These are phyloP conservation scores for Yamadazyma takamatsuzukensis DNA, from an alignment of 805 yeast species.

Conservation along the genomic window DNA sequence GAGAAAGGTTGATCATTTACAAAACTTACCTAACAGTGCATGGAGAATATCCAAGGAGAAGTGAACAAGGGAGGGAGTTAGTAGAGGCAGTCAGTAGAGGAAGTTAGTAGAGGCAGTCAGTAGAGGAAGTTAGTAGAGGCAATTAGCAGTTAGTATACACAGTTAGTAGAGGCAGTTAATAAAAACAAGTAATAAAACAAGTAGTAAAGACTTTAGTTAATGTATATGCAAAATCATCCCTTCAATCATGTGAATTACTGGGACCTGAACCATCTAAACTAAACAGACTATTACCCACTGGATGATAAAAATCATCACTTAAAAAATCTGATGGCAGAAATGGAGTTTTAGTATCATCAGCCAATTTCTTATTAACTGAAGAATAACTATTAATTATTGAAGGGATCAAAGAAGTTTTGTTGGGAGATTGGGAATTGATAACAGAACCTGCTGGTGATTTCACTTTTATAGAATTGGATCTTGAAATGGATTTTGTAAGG, in stretches of 20 bases:
- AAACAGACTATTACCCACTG: conserved; percentile 13
- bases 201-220: background rate
- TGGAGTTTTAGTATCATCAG: conserved; percentile 32
- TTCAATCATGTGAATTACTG: background rate
- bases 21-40: conserved; percentile 64
- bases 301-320: conserved; percentile 24
- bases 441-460: conserved; percentile 10
- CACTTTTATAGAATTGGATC: conserved; percentile 6
- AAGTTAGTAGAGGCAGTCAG: background rate
- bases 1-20: conserved; percentile 58
- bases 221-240: background rate
- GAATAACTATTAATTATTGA: conserved; percentile 38
- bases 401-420: conserved; percentile 37
- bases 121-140: background rate
- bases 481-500: conserved; percentile 5
- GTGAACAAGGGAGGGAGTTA: background rate
- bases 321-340: conserved; percentile 42
- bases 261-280: conserved; percentile 2
- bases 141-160: background rate
- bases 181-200: background rate
- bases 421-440: too few relatives aligned
- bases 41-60: conserved; percentile 57
- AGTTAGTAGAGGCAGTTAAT: background rate
- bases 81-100: background rate
- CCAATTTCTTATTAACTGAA: conserved; percentile 32